These are phyloP conservation scores for Irpex lacteus DNA, from an alignment of 1,284 basidiomycete species.

Conservation along the genomic window DNA sequence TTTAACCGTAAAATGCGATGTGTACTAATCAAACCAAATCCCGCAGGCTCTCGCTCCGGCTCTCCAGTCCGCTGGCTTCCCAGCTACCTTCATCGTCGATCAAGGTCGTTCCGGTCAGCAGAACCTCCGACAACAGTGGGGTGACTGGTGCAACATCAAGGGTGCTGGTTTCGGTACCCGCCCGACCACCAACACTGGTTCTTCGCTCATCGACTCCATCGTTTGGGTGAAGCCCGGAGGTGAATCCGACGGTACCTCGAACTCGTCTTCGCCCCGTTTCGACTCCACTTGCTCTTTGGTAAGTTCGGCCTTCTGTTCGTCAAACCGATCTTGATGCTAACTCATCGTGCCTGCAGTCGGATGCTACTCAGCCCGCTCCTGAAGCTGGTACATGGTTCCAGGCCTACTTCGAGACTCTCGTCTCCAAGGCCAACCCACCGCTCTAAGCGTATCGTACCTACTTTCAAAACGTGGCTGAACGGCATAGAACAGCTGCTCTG, in stretches of 20 bases:
- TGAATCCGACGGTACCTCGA: constrained; percentile 63
- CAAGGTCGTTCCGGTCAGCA: constrained; percentile 62
- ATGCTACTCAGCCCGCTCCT: constrained; percentile 53
- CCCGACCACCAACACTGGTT: constrained; percentile 56
- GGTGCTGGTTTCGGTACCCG: constrained; percentile 60
- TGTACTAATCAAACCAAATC: not conserved
- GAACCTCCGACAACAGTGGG: constrained; percentile 55
- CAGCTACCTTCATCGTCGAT: constrained; percentile 63
- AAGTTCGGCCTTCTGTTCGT: constrained; percentile 22
- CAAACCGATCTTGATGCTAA: constrained; percentile 1
- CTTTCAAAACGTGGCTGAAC: not conserved
- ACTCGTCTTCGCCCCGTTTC: constrained; percentile 54
- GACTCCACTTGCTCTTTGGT: constrained; percentile 54
- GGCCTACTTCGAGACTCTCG: constrained; percentile 54
- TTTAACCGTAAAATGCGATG: not conserved
- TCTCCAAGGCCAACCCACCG: constrained; percentile 38
- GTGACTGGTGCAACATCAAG: constrained; percentile 60
- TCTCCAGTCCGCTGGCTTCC: constrained; percentile 46
- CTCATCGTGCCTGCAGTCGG: constrained; percentile 31
- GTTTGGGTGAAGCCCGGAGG: constrained; percentile 72
- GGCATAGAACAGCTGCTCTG: not conserved
- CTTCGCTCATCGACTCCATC: constrained; percentile 54
- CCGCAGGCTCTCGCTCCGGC: constrained; percentile 45
- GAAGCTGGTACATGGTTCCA: constrained; percentile 68
- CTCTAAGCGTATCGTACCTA: constrained; percentile 3